Evolutionary conservation across 352 stramenopile genomes (phyloP), one percentile per base, ranked within the genome.

Genomic region (Globisporangium uncinulatum): DNA sequence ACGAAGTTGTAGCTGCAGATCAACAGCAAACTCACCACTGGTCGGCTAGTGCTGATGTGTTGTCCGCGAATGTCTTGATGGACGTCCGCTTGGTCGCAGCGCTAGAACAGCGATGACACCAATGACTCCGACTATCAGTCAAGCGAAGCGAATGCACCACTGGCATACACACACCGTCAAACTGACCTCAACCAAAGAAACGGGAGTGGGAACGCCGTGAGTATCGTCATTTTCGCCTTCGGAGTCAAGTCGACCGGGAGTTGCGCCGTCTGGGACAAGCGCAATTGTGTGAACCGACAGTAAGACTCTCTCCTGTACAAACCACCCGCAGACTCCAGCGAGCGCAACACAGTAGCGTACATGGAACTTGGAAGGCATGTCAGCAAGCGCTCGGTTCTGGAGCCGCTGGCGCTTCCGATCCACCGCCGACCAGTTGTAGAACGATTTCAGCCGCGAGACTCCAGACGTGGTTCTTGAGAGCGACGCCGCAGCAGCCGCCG

Each of bases 131-230:
- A 34, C 19, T 19, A 34, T 50, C 10, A 50, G 20, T 21, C 21
- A 50, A 29, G 6, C 11, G 17, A 13, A 29, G 42, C 24, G 24
- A 4, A 29, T 29, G 24, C 24, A 29, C 24, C 24, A 19, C 39
- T 45, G 39, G 4, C 39, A 55, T 2, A 32, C 11, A 14, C 8
- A 0, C 7, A 59, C 8, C 6, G 19, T 44, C 9, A 46, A 3
- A 19, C 57, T 32, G 70, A 92, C 82, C 73, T 80, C 34, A 63
- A 57, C 31, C 76, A 74, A 10, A 71, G 56, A 59, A 92, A 92
- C 31, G 79, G 77, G 51, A 87, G 76, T n/a, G 70, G 70, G 21
- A 85, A 85, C 1, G 72, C 67, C 19, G 78, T 88, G 39, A 86
- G 67, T 39, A 92, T 69, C 17, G 81, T 70, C 15, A 71, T 34